Evolutionary conservation across 306 rosid genomes (phyloP), one percentile per base, ranked within the genome.

Genomic region (Geum urbanum): DNA sequence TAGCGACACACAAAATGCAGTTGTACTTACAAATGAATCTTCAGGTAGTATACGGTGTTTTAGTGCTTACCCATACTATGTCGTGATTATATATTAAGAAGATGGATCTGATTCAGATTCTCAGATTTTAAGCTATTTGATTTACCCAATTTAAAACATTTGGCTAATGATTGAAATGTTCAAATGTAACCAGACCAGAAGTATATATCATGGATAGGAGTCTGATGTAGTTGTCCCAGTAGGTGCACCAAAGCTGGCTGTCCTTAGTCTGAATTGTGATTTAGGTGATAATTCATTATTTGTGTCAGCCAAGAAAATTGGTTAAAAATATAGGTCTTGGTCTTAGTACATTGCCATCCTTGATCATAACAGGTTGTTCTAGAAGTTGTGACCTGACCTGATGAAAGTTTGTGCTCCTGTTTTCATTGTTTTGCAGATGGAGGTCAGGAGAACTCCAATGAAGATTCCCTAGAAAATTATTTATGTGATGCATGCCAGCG

Each of bases 401-500:
- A 52, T 61, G 22, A 63, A 37, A 5, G 13, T 22, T 72, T 37
- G 16, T 75, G 11, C n/a, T 44, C 59, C 13, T 57, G 41, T 20
- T 54, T 81, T 22, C 45, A 62, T 16, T 41, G 15, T 63, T 79
- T 74, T 74, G 77, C 83, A 88, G 97, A 86, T 37, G 95, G 81
- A 51, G 84, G 77, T 63, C 95, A 74, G 62, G 92, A 88, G 77
- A 80, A 71, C 69, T 46, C 74, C 79, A 86, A 64, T 46, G 92
- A 86, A 70, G 97, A 86, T 8, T 60, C 85, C 41, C 95, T 88
- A 3, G 95, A 88, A 82, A 86, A 79, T 72, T n/a, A n/a, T n/a
- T n/a, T n/a, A n/a, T n/a, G n/a, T n/a, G n/a, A n/a, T n/a, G n/a
- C n/a, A n/a, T n/a, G n/a, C n/a, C n/a, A n/a, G n/a, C n/a, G n/a